A percentile compares a stretch with the other conserved stretches of the same genome.
Evolutionary conservation across 164 flowering plant genomes (phyloP).

Genomic region (Vitis riparia): DNA sequence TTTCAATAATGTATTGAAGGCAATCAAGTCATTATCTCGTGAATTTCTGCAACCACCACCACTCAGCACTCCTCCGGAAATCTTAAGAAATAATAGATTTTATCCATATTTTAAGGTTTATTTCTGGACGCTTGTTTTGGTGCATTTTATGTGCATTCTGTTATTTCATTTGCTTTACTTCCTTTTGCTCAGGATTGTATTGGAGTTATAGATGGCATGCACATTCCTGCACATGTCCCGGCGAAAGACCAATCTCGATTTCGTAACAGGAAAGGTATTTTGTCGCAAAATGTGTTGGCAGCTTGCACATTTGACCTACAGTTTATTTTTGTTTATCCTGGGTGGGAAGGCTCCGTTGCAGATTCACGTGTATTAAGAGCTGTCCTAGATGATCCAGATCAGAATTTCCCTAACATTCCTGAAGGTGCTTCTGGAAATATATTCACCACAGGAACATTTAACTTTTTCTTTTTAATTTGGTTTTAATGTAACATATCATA

Average conservation of each 20-base stretch:
- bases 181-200: conserved; percentile 59
- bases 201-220: conserved; percentile 76
- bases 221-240: conserved; percentile 73
- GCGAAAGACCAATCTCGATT: conserved; percentile 75
- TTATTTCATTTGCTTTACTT: not conserved
- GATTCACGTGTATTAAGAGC: conserved; percentile 72
- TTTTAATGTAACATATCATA: not conserved
- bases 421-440: conserved; percentile 46
- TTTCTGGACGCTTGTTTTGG: not conserved
- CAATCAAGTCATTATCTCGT: conserved; percentile 70
- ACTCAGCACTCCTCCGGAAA: conserved; percentile 43
- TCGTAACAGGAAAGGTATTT: conserved; percentile 60
- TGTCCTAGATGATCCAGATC: conserved; percentile 70
- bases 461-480: not conserved
- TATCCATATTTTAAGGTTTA: conserved; percentile 71
- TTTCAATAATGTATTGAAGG: conserved; percentile 73
- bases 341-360: conserved; percentile 86
- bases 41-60: conserved; percentile 59
- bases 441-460: not conserved
- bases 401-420: conserved; percentile 69
- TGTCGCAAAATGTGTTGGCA: conserved; percentile 74
- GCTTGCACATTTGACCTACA: conserved; percentile 85
- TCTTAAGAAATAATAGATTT: conserved; percentile 45
- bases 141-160: not conserved
- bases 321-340: conserved; percentile 77